Percentiles rank a stretch among this genome's conserved stretches.
Evolutionary conservation across 805 yeast species (phyloP).

Genomic region (Lipomyces lipofer): DNA sequence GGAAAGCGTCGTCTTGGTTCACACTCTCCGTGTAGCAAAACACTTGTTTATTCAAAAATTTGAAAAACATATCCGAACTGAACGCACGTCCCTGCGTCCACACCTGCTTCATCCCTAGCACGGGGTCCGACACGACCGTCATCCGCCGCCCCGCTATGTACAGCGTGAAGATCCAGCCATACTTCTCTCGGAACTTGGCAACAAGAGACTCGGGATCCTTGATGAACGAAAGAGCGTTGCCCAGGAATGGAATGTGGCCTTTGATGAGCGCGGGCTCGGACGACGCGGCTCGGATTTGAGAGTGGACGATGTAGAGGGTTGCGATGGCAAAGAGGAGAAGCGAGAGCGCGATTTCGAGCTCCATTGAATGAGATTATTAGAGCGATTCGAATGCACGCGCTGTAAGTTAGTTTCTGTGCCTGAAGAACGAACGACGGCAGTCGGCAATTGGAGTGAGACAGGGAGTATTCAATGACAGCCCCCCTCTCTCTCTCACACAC

Average conservation of each 20-base stretch:
- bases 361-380: too few species aligned
- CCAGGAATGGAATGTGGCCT: constrained; percentile 24
- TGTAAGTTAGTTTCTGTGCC: too few species aligned
- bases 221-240: constrained; percentile 12
- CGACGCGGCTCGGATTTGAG: constrained; percentile 1
- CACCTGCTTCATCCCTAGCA: constrained; percentile 24
- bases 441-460: too few species aligned
- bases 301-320: constrained; percentile 7
- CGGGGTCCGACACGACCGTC: constrained; percentile 24
- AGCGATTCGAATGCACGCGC: too few species aligned
- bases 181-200: constrained; percentile 2
- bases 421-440: too few species aligned
- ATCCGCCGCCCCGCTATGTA: constrained; percentile 21
- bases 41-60: constrained; percentile 5
- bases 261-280: constrained; percentile 23
- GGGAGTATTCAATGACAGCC: too few species aligned
- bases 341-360: too few species aligned
- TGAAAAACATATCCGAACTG: constrained; percentile 10
- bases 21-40: constrained; percentile 5
- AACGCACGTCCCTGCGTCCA: constrained; percentile 20
- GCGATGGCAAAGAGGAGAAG: constrained; percentile 6
- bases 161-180: constrained; percentile 22
- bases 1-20: constrained; percentile 5
- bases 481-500: too few species aligned
- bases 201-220: constrained; percentile 17